Percentiles rank a stretch among this genome's conserved stretches.
Conservation (phyloP, 805 yeast species). For the Wickerhamomyces strasburgensis region DNA sequence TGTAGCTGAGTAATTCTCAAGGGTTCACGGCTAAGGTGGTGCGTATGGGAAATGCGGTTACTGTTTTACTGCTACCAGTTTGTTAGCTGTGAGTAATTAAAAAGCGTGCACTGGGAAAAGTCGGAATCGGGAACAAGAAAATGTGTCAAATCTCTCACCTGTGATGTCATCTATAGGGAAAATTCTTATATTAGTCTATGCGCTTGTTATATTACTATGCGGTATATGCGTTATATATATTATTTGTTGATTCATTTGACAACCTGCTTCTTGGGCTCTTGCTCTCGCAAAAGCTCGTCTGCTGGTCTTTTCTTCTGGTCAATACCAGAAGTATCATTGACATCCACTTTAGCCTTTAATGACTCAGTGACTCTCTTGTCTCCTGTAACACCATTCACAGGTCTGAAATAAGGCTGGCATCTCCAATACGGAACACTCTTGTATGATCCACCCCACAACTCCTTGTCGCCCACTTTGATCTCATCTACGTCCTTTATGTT, state of each 20-base stretch:
- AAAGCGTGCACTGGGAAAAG: too few species aligned
- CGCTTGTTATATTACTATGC: too few species aligned
- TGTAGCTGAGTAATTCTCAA: too few species aligned
- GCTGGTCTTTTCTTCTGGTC: slow-evolving; percentile 22
- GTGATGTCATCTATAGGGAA: too few species aligned
- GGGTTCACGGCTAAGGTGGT: too few species aligned
- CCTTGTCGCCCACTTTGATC: slow-evolving; percentile 47
- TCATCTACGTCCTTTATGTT: slow-evolving; percentile 54
- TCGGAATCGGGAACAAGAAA: neutral
- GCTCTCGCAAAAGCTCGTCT: slow-evolving; percentile 15
- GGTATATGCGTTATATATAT: neutral
- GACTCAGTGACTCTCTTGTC: slow-evolving; percentile 34
- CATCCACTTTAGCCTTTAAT: slow-evolving; percentile 10
- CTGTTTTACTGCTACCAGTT: neutral
- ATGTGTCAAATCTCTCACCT: neutral
- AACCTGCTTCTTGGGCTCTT: slow-evolving; percentile 14
- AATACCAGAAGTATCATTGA: neutral
- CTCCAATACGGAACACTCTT: slow-evolving; percentile 90
- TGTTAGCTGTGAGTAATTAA: too few species aligned
- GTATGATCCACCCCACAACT: slow-evolving; percentile 78
- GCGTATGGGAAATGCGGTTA: neutral
- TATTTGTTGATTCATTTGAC: neutral
- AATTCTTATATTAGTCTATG: too few species aligned
- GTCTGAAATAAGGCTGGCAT: slow-evolving; percentile 91
- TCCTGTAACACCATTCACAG: slow-evolving; percentile 71